A percentile compares a stretch with the other conserved stretches of the same genome.
Conservation (phyloP, 495 filamentous ascomycete species). For the Aspergillus coremiiformis region DNA sequence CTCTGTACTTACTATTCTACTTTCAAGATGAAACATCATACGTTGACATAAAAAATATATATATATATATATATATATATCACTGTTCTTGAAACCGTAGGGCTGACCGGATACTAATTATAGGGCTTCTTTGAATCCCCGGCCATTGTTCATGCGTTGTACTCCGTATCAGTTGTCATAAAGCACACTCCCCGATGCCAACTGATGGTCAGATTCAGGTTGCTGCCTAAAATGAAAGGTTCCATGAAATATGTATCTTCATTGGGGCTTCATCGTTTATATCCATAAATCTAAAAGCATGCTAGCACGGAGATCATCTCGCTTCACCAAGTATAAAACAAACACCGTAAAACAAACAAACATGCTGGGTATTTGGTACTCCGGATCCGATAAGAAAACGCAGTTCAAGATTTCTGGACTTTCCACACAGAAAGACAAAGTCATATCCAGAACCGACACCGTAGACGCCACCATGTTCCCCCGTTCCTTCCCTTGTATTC, state of each 20-base stretch:
- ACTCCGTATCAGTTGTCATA: no score
- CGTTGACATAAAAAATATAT: no score
- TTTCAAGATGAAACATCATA: no score
- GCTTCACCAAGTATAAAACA: constrained; percentile 22
- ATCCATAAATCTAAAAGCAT: constrained; percentile 16
- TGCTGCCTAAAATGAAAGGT: no score
- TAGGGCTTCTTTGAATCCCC: no score
- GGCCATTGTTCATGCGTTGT: no score
- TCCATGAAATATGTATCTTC: constrained; percentile 3
- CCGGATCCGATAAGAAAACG: constrained; percentile 15
- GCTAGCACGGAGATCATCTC: constrained; percentile 24
- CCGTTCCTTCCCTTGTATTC: constrained; percentile 9
- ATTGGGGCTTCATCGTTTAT: constrained; percentile 13
- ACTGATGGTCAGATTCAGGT: no score
- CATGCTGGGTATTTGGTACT: constrained; percentile 33
- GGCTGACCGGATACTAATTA: no score
- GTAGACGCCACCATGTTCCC: constrained; percentile 13
- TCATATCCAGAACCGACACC: constrained; percentile 3
- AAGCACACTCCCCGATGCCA: no score
- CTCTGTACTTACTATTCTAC: no score
- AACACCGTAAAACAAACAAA: constrained; percentile 25
- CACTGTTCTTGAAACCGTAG: no score
- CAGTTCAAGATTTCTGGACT: not conserved
- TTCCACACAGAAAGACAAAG: constrained; percentile 1
- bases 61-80: no score